Base-by-base conservation (phyloP, 2,329 filamentous ascomycete genomes). In the Chaetoscypha palmicola region DNA sequence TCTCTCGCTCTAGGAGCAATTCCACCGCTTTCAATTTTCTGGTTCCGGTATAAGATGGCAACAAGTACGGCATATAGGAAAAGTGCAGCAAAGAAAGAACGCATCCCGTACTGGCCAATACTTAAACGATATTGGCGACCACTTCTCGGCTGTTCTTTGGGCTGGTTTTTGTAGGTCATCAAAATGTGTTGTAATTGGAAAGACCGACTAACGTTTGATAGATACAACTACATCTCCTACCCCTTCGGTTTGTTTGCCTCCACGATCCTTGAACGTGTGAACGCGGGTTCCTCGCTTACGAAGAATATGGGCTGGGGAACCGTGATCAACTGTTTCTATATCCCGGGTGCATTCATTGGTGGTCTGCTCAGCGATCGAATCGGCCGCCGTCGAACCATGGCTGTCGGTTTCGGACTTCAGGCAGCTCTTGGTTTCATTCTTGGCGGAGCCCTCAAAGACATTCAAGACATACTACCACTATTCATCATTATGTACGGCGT, bases 301-400 rank as follows among this genome's bases (percentile, higher is more conserved):
- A 84, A 83, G 49, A 68, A 80, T 9, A 90, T 95, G 49, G 90
- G 88, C 31, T 95, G 88, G 88, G 89, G 87, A 60, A 88, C 84
- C 0, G 74, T 95, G 31, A 79, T 94, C 68, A 94, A 92, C 63
- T 68, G 88, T 51, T 95, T 95, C 64, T 94, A 94, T 64, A 74
- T 94, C 38, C 89, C 88, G 0, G 90, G 90, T 1, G 86, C 86
- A 19, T 70, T 89, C 41, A 64, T 84, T 3, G 90, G 90, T 17
- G 84, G 86, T 0, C 85, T 85, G 43, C 68, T 85, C 4, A 83
- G 79, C 19, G 90, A 96, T 65, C 79, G 74, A 67, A 68, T 94
- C 38, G 90, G 90, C 0, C 88, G 89, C 1, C 81, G 82, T 46
- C 78, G 83, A 53, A 82, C 85, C 1, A 72, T 96, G 0, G 77